Evolutionary conservation across 2,329 filamentous ascomycete genomes (phyloP), one percentile per base, ranked within the genome.

Genomic region (Acarospora socialis): DNA sequence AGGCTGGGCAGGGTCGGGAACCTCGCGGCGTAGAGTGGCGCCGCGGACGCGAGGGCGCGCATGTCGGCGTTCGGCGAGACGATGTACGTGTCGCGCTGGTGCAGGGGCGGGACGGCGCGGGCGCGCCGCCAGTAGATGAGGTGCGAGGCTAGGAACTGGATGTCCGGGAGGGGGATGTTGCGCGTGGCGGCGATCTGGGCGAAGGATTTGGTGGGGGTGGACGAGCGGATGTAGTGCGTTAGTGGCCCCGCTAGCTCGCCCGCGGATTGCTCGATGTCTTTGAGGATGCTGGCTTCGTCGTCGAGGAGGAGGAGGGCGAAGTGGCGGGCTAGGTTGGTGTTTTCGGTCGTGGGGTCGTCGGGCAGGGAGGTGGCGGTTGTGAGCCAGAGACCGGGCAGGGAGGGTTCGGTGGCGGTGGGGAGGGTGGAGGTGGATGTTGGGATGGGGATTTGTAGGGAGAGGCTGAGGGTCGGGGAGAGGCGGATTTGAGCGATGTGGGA

Each of bases 71-170:
- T 92, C 0, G 87, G 86, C 2, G 82, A 92, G 17, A 94, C 72
- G 20, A 95, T 79, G 54, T 95, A 98, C 7, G 77, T 79, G 51
- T 95, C 86, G 28, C 86, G 71, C 25, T 81, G 79, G 48, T 94
- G 84, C 4, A 98, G 69, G 0, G 90, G 90, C 4, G 83, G 81
- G 23, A 95, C 87, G 10, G 87, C 79, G 38, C 92, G 81, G 28
- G 87, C 90, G 35, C 86, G 78, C 15, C 90, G 77, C 86, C 87
- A 95, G 58, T 92, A 92, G 39, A 95, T 84, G 40, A 98, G 77
- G 58, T 95, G 90, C 36, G 82, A 80, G 7, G 86, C 84, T 40
- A 92, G 81, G 44, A 82, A 77, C 41, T 87, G 78, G 40, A 95
- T 78, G 44, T 92, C 81, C 19, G 73, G 67, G 1, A 90, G 66